Evolutionary conservation across 208 protist species (phyloP).

Genomic region (Crithidia fasciculata): DNA sequence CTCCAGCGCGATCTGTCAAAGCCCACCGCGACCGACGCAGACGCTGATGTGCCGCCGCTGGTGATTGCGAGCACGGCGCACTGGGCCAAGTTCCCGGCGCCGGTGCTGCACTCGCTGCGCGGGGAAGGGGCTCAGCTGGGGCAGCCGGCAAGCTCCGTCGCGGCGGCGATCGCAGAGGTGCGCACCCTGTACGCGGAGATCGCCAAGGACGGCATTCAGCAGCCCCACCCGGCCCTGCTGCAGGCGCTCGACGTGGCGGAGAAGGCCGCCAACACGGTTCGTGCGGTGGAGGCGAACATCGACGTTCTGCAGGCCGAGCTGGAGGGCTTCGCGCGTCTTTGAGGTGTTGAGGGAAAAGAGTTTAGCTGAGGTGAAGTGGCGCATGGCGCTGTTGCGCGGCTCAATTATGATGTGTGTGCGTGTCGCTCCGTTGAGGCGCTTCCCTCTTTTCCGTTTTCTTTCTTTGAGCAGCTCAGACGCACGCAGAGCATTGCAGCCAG

Average conservation of each 20-base stretch:
- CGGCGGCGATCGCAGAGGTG: conserved; percentile 20
- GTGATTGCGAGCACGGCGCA: conserved; percentile 83
- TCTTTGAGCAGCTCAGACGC: too few species aligned
- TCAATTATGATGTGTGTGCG: too few species aligned
- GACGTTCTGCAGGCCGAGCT: conserved; percentile 47
- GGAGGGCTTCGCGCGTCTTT: conserved; percentile 29
- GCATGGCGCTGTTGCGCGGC: too few species aligned
- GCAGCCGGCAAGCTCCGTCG: conserved; percentile 14
- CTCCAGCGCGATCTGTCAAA: conserved; percentile 29
- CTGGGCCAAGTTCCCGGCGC: conserved; percentile 88
- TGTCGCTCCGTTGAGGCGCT: too few species aligned
- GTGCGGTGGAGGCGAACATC: conserved; percentile 36
- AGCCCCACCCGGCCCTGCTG: conserved; percentile 56
- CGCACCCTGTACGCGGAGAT: conserved; percentile 26
- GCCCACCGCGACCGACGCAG: conserved; percentile 24
- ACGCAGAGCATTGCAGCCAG: too few species aligned
- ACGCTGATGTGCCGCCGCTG: conserved; percentile 44
- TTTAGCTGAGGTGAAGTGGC: too few species aligned
- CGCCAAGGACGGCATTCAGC: conserved; percentile 10
- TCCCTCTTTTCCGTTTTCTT: too few species aligned
- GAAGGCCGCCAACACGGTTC: conserved; percentile 29
- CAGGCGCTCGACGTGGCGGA: conserved; percentile 43
- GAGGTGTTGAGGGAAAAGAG: not conserved
- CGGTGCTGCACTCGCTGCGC: conserved; percentile 73
- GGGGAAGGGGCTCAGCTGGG: conserved; percentile 46